Percentiles rank a stretch among this genome's conserved stretches.
Evolutionary conservation across 1,139 yeast species (phyloP).

Genomic region (Magnusiomyces paraingens): DNA sequence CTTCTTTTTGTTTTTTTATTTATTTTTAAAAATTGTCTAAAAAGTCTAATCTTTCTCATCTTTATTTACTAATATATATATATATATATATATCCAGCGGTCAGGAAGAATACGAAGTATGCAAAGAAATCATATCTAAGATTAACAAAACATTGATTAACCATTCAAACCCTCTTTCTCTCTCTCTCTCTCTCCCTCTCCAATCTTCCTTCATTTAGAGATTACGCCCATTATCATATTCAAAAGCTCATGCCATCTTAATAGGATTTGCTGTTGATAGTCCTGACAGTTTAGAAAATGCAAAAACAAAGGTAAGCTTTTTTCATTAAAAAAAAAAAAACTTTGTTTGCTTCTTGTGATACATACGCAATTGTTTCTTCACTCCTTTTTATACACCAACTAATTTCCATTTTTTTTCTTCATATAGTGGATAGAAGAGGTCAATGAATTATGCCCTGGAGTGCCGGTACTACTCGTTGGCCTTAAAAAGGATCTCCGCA

Average conservation of each 20-base stretch:
- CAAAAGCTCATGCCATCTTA: conserved; percentile 62
- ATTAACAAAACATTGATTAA: background rate
- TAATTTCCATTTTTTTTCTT: background rate
- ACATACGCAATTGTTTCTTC: background rate
- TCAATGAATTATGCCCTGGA: conserved; percentile 70
- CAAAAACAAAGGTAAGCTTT: conserved; percentile 36
- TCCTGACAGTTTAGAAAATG: conserved; percentile 58
- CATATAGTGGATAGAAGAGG: conserved; percentile 62
- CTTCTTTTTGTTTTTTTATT: background rate
- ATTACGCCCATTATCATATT: conserved; percentile 58
- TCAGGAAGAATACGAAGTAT: conserved; percentile 59
- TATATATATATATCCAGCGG: conserved; percentile 39
- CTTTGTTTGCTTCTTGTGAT: background rate
- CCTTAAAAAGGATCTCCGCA: conserved; percentile 84
- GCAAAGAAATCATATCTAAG: conserved; percentile 8
- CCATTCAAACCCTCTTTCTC: no score
- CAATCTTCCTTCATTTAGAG: conserved; percentile 33
- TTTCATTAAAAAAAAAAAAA: conserved; percentile 10
- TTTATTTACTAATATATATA: background rate
- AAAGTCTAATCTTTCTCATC: background rate
- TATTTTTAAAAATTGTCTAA: background rate
- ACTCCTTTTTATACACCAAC: background rate
- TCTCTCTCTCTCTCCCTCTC: no score
- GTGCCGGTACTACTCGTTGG: conserved; percentile 83
- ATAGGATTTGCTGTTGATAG: conserved; percentile 62